Base-by-base conservation (phyloP, 148 eudicot genomes). In the Camellia lanceoleosa region DNA sequence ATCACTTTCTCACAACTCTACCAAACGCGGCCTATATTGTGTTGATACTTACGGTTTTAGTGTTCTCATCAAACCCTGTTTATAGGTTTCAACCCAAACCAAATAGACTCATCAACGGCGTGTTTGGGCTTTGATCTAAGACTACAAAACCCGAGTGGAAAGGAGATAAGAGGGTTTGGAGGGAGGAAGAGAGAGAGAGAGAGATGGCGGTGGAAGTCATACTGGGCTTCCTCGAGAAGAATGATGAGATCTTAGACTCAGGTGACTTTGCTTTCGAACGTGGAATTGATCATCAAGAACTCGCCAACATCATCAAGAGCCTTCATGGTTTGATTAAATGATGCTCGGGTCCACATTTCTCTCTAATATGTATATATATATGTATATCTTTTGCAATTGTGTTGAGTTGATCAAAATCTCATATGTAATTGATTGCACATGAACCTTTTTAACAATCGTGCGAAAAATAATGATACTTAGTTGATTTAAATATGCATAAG, bases 251-350 rank as follows among this genome's bases (percentile, higher is more conserved):
- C 47, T 0, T 81, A 2, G 91, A 96, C 87, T 93, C 99, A 0
- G 97, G 98, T 9, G 44, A 46, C 7, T 96, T 96, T 63, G 95
- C 99, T 4, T 46, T 67, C 15, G 84, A 90, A 23, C 79, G 62
- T 9, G 89, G 91, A 1, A 74, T 96, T 56, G 87, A 82, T 70
- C 99, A 96, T 70, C 89, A 89, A 20, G 95, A 91, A 0, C 78
- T 96, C 43, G 90, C 91, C 69, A 96, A 96, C 81, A 87, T 89
- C 71, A 79, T 92, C 78, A 94, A 91, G 79, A 93, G 97, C 56
- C 94, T 96, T 74, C 81, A 83, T 60, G 98, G 89, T 11, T 91
- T 88, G 83, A 52, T 74, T 86, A 63, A 92, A 94, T 52, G 82
- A 87, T 76, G 94, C 94, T 79, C 88, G 90, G 97, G 99, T 96